Evolutionary conservation across 208 protist species (phyloP), one percentile per base, ranked within the genome.

Genomic region (Spongospora subterranea): DNA sequence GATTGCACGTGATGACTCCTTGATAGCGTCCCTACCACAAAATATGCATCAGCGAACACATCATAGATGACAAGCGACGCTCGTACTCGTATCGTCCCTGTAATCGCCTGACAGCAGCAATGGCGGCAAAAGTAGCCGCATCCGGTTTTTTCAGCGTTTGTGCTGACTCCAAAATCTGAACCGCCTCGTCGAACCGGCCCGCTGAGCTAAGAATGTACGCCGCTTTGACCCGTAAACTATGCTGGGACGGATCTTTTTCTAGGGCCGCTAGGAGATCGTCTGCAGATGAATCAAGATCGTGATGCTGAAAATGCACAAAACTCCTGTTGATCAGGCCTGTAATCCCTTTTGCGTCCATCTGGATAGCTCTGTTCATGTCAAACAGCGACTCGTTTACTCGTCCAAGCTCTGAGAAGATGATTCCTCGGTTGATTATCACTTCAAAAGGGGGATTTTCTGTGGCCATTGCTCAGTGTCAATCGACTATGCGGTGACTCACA

Each of bases 351-450:
- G 71, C 35, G n/a, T 82, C 71, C 6, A 35, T 13, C n/a, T 82
- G 71, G 13, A 82, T n/a, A 13, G 71, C 71, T 6, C 6, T 6
- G n/a, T 82, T 82, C 71, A 82, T 82, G n/a, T 82, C 71, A 43
- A 82, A 82, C n/a, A 82, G n/a, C 71, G 71, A 35, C 35, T 82
- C 71, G n/a, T 82, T 43, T 20, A 40, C 6, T 43, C 71, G 6
- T 13, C 71, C 35, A 13, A 82, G 6, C 71, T 82, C 71, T 20
- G 40, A 6, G 17, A 82, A n/a, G 17, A n/a, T 35, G 6, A 43
- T 82, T 20, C 71, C 71, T 35, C 71, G 71, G n/a, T 82, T 82
- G 71, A 82, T n/a, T 13, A 82, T 6, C 6, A n/a, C n/a, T n/a
- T n/a, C n/a, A n/a, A n/a, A n/a, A n/a, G n/a, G n/a, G n/a, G n/a